Evolutionary conservation across 495 filamentous ascomycete species (phyloP), one percentile per base, ranked within the genome.

Genomic region (Tuber brumale): DNA sequence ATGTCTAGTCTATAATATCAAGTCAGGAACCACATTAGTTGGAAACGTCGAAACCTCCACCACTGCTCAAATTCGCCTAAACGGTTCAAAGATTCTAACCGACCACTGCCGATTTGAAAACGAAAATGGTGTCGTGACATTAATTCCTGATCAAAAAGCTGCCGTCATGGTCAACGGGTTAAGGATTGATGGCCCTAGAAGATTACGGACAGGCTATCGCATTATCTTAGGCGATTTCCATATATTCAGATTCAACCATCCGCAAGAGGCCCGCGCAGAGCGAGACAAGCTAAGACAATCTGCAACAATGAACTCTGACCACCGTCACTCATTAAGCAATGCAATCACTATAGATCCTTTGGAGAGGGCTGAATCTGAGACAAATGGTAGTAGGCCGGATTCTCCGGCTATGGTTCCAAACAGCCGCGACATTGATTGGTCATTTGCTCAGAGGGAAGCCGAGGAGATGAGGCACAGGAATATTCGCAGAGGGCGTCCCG

Each of bases 161-260:
- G 91, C 94, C 10, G 92, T 98, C 48, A 98, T 99, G 96, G 94
- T 99, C 48, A 99, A 99, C 81, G 95, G 95, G 66, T 87, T 95
- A 74, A 90, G 94, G 31, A 91, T 97, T 42, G 88, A 93, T 46
- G 92, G 93, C 80, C 90, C 93, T 16, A 94, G 90, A 75, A 88
- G 93, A 72, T 86, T 99, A 61, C 90, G 93, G 79, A 97, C 94
- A 85, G 95, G 95, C 45, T 95, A 92, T 84, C 92, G 95, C 42
- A 92, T 99, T 69, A 99, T 99, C 70, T 86, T 99, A 16, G 95
- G 96, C 23, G 95, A 99, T 84, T 99, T 99, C 82, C 95, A 99
- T 83, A 99, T 99, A 74, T 99, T 98, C 85, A 89, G 95, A 75
- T 99, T 99, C 86, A 99, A 99, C 79, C 93, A 99, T 83, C 95